A percentile compares a stretch with the other conserved stretches of the same genome.
phyloP scores from a whole-genome alignment of 2,329 filamentous ascomycete genomes.

The Aspergillus spinulosporus region DNA sequence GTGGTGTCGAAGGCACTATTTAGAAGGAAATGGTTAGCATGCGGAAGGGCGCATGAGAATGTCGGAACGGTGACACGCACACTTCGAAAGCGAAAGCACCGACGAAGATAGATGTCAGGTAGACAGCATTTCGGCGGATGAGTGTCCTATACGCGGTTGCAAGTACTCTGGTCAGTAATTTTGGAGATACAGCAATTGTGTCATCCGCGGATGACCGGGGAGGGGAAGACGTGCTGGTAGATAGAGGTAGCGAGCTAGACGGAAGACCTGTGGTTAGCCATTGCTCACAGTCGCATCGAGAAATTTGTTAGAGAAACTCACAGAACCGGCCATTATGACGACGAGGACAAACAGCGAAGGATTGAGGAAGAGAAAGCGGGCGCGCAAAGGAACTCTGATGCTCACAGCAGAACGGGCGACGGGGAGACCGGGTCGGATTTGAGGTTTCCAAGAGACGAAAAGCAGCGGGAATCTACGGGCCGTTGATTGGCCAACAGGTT shows the following conservation, averaged over 20 bases:
- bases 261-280: conserved; percentile 32
- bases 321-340: conserved; percentile 58
- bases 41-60: neutral
- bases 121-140: conserved; percentile 83
- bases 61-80: conserved; percentile 57
- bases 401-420: conserved; percentile 19
- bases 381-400: conserved; percentile 22
- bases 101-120: conserved; percentile 82
- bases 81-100: conserved; percentile 90
- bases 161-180: conserved; percentile 22
- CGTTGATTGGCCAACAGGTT: conserved; percentile 38
- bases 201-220: conserved; percentile 14
- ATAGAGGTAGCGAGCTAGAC: conserved; percentile 54
- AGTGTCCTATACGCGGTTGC: conserved; percentile 61
- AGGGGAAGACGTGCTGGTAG: conserved; percentile 58
- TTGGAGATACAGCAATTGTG: conserved; percentile 1
- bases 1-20: conserved; percentile 75
- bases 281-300: conserved; percentile 35
- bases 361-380: conserved; percentile 25
- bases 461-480: conserved; percentile 41
- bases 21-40: conserved; percentile 22
- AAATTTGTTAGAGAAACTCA: conserved; percentile 41
- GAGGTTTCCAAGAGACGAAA: conserved; percentile 23
- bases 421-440: conserved; percentile 27
- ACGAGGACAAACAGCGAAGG: conserved; percentile 19